Base-by-base conservation (phyloP, 1,284 basidiomycete genomes). In the Ceratobasidium sp. region DNA sequence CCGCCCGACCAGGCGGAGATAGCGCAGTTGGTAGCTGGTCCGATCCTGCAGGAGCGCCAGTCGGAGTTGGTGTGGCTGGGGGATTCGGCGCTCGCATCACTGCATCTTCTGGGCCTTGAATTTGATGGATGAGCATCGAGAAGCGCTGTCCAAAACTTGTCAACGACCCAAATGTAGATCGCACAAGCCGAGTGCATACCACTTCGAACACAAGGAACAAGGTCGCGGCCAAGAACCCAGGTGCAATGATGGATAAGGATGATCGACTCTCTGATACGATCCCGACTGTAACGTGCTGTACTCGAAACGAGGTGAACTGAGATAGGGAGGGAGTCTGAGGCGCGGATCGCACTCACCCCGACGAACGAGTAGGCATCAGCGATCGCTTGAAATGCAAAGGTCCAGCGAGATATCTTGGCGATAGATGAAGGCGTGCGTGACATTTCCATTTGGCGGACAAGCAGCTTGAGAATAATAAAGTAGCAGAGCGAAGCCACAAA, bases 331-430 rank as follows among this genome's bases (percentile, higher is more conserved):
- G 41, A 39, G 29, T 1, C 43, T 9, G 43, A 11, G 16, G 19
- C 14, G 16, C 14, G 56, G 34, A 53, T 53, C 51, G 24, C 8
- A 78, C 85, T 43, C 76, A 86, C 86, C 1, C 91, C 90, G 29
- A 92, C 90, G 79, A 95, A 95, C 0, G 92, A 89, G 62, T 94
- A 89, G 0, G 91, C 88, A 79, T 96, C 94, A 14, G 92, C 86
- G 1, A 90, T 86, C 9, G 90, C 87, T 81, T 95, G 92, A 14
- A 89, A 84, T 31, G 94, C 84, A 79, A 96, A 93, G 0, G 90
- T 88, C 89, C 92, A 94, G 2, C 92, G 84, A 2, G 93, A 95
- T 22, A 95, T 86, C 49, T 92, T 88, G 14, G 91, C 88, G 27
- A 95, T 85, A 1, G 90, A 89, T 0, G 90, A 89, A 0, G 93